phyloP scores from a whole-genome alignment of 495 filamentous ascomycete genomes.

The Neurospora pannonica region DNA sequence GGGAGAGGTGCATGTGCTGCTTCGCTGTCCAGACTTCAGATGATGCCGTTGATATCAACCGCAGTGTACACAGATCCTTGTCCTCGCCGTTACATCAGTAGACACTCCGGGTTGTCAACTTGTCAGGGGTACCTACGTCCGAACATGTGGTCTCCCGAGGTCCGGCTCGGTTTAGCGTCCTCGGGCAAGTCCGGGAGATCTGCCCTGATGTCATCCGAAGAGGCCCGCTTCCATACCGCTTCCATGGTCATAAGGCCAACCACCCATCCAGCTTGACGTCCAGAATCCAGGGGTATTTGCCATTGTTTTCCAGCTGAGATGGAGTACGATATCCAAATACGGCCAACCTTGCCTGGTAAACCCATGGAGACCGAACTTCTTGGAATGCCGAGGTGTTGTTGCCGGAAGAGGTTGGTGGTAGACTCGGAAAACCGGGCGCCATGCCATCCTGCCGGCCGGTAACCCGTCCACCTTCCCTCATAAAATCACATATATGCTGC shows the following conservation, averaged over 20 bases:
- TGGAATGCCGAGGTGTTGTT: not conserved
- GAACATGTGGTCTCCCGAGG: conserved; percentile 18
- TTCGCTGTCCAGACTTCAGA: not conserved
- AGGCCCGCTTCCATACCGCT: not conserved
- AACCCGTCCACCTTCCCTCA: not conserved
- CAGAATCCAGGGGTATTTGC: not conserved
- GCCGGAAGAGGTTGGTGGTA: not conserved
- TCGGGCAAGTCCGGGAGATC: conserved; percentile 17
- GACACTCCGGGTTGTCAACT: not conserved
- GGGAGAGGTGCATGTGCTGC: not conserved
- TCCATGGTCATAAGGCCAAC: not conserved
- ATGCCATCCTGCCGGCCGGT: not conserved
- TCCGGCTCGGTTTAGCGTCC: conserved; percentile 12
- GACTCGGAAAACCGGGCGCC: not conserved
- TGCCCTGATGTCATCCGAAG: conserved; percentile 4
- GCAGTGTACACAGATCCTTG: not conserved
- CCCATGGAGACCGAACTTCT: not conserved
- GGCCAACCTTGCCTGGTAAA: not conserved
- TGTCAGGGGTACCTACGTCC: not conserved
- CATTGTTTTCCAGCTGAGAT: not conserved
- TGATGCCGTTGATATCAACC: not conserved
- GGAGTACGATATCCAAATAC: not conserved
- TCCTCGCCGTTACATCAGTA: not conserved
- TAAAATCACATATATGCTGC: not conserved
- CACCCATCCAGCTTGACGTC: not conserved